Conservation (phyloP, 2,329 filamentous ascomycete genomes). For the Amylocarpus encephaloides region DNA sequence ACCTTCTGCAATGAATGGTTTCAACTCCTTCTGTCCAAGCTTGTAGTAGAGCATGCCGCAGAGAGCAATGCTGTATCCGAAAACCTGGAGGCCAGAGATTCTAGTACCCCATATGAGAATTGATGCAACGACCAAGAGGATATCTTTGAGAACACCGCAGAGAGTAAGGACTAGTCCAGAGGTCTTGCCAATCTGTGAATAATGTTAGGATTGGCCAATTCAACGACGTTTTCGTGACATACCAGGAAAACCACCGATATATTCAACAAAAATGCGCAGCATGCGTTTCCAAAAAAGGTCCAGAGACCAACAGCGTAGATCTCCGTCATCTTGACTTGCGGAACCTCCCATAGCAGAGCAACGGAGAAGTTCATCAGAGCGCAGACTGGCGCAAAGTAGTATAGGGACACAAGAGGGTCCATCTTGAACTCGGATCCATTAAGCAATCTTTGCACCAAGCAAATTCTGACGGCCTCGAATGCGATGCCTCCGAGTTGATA, state of each 20-base stretch:
- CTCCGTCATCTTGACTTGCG: conserved; percentile 60
- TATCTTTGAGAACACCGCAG: conserved; percentile 56
- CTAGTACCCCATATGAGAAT: conserved; percentile 75
- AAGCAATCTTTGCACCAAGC: conserved; percentile 77
- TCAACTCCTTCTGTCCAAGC: conserved; percentile 76
- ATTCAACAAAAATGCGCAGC: conserved; percentile 75
- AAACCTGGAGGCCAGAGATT: conserved; percentile 68
- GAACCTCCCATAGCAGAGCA: conserved; percentile 68
- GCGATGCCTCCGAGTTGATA: conserved; percentile 73
- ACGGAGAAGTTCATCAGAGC: conserved; percentile 73
- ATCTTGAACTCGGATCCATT: conserved; percentile 85
- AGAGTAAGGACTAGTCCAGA: conserved; percentile 81
- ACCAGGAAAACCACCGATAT: conserved; percentile 82
- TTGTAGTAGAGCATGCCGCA: conserved; percentile 79
- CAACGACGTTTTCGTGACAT: conserved; percentile 34
- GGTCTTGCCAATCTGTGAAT: conserved; percentile 47
- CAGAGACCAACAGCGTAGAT: conserved; percentile 67
- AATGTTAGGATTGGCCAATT: conserved; percentile 3
- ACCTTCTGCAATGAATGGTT: conserved; percentile 67
- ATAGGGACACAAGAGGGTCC: conserved; percentile 81
- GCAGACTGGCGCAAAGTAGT: conserved; percentile 84
- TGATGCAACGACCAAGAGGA: conserved; percentile 65
- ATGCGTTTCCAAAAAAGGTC: conserved; percentile 68
- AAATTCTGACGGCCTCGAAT: conserved; percentile 77
- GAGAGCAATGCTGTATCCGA: conserved; percentile 75